Evolutionary conservation across 768 basidiomycete species (phyloP), one percentile per base, ranked within the genome.

Genomic region (Naganishia onofrii): DNA sequence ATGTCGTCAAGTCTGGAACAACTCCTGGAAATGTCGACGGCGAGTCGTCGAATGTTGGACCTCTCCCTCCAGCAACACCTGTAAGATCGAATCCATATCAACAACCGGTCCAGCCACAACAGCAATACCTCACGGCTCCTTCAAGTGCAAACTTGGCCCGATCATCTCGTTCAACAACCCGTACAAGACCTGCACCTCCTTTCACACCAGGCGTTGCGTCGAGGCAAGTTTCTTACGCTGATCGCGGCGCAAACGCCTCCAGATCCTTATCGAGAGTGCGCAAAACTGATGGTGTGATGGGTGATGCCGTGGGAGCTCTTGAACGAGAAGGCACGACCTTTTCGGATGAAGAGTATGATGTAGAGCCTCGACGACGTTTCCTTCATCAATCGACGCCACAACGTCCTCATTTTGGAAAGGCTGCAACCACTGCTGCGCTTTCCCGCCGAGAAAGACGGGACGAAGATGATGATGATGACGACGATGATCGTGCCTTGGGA

Each of bases 41-140:
- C 26, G 55, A 36, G 2, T 26, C 60, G 2, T 26, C 60, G 13
- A 63, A 63, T 44, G 12, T 21, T 13, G 38, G 38, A n/a, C 12
- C 13, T 15, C 9, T 44, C 1, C 60, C 42, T 28, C 42, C 60
- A 3, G 19, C 15, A 29, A 63, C 60, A 17, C 60, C 60, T 10
- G 36, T 26, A 29, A 63, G 28, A 15, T 42, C 60, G 15, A 58
- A 32, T 21, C n/a, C n/a, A 9, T 36, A 63, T 4, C 60, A 63
- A 19, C 48, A 21, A 23, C 23, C 15, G 23, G 3, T 26, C 1
- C 19, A 51, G 15, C 3, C 23, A 51, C 60, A 63, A 15, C 60
- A 63, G 36, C 60, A 44, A 26, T 63, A 63, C 38, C 60, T 63
- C 23, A 28, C 60, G 23, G 60, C 60, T 46, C 60, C 38, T 23